Conservation (phyloP, 768 basidiomycete genomes). For the Xerocomellus intermedius region DNA sequence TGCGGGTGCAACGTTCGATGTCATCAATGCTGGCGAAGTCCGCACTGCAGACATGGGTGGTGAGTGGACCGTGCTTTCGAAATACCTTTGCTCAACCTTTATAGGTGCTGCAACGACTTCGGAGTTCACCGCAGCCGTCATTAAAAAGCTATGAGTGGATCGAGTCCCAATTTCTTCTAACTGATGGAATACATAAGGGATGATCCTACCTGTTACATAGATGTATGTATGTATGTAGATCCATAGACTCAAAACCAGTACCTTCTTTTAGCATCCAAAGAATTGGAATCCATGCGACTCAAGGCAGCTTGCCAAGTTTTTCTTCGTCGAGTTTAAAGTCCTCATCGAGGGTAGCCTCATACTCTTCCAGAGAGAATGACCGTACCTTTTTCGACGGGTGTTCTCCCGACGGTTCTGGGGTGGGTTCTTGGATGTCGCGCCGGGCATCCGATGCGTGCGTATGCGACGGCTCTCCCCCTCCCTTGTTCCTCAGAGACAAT, state of each 20-base stretch:
- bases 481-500: conserved; percentile 51
- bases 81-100: conserved; percentile 8
- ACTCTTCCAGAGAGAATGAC: conserved; percentile 46
- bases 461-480: conserved; percentile 14
- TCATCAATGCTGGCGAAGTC: conserved; percentile 85
- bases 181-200: neutral
- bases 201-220: conserved; percentile 19
- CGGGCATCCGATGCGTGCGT: conserved; percentile 3
- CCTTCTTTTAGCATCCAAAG: conserved; percentile 14
- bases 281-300: neutral
- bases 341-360: conserved; percentile 49
- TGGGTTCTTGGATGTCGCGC: conserved; percentile 4
- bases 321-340: conserved; percentile 47
- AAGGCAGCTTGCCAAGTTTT: conserved; percentile 29
- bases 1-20: conserved; percentile 87
- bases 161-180: neutral
- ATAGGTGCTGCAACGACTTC: conserved; percentile 86
- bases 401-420: conserved; percentile 13
- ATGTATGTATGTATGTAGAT: conserved; percentile 28
- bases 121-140: conserved; percentile 92
- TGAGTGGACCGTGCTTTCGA: conserved; percentile 37
- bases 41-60: conserved; percentile 96
- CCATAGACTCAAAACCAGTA: conserved; percentile 12
- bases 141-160: conserved; percentile 62
- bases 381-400: conserved; percentile 43